Percentiles rank a stretch among this genome's conserved stretches.
Evolutionary conservation across 2,329 filamentous ascomycete species (phyloP).

Genomic region (Drechslerella dactyloides): DNA sequence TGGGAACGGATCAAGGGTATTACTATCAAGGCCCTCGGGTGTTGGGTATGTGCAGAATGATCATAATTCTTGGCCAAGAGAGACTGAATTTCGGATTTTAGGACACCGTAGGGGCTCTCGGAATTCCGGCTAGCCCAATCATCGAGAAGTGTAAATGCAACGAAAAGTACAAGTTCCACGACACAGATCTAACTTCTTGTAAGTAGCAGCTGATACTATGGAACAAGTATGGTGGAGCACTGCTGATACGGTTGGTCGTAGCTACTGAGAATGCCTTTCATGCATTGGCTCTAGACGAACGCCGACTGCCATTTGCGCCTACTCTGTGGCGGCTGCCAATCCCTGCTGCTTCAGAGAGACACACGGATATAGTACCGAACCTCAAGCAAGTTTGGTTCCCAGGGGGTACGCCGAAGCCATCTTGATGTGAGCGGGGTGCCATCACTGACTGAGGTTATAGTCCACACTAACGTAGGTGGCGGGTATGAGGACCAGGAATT

Average conservation of each 20-base stretch:
- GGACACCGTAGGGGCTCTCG: conserved; percentile 60
- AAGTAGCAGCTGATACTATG: conserved; percentile 57
- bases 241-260: not conserved
- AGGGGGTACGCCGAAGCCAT: conserved; percentile 58
- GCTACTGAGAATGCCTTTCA: conserved; percentile 65
- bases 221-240: not conserved
- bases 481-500: conserved; percentile 62
- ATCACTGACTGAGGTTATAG: conserved; percentile 28
- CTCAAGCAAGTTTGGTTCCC: conserved; percentile 61
- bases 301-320: conserved; percentile 64
- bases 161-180: conserved; percentile 57
- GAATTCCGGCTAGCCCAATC: conserved; percentile 58
- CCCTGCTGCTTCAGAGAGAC: conserved; percentile 21
- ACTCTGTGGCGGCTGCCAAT: conserved; percentile 62
- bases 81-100: conserved; percentile 2
- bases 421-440: conserved; percentile 62
- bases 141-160: conserved; percentile 51
- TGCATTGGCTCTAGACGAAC: conserved; percentile 67
- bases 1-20: conserved; percentile 55
- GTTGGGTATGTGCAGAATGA: conserved; percentile 58
- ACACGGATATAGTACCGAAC: conserved; percentile 33
- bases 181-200: conserved; percentile 63
- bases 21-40: conserved; percentile 62
- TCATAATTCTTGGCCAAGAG: not conserved
- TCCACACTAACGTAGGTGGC: conserved; percentile 61